Percentiles rank a stretch among this genome's conserved stretches.
phyloP scores from a whole-genome alignment of 2,329 filamentous ascomycete genomes.

The Aspergillus aculeatus region DNA sequence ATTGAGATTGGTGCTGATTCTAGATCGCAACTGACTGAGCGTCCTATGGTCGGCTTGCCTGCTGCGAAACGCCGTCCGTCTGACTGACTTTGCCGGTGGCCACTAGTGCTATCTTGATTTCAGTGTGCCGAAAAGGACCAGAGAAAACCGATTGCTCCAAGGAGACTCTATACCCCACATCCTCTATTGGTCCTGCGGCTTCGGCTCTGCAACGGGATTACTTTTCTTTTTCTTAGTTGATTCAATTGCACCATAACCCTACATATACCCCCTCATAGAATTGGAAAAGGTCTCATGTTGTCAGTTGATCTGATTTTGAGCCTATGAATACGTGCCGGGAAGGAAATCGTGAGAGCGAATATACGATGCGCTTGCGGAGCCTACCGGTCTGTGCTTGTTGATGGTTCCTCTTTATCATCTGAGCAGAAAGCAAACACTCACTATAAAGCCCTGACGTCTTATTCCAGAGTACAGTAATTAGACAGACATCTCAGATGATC shows the following conservation, averaged over 20 bases:
- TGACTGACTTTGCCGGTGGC: not conserved
- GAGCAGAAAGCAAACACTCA: not conserved
- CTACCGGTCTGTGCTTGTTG: not conserved
- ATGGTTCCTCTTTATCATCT: not conserved
- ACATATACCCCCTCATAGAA: not conserved
- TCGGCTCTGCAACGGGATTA: not conserved
- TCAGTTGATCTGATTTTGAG: not conserved
- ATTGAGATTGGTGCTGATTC: not conserved
- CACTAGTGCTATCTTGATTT: not conserved
- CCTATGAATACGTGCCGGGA: not conserved
- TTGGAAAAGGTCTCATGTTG: not conserved
- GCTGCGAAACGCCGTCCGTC: not conserved
- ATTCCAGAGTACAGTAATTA: not conserved
- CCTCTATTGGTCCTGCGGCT: not conserved
- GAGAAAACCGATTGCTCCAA: not conserved
- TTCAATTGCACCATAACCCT: not conserved
- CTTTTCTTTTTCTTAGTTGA: not conserved
- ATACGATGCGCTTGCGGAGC: not conserved
- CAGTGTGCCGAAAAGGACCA: not conserved
- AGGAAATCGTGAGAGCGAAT: not conserved
- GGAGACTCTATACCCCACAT: not conserved
- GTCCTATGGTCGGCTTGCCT: not conserved
- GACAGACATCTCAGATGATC: not conserved
- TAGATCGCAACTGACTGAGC: not conserved
- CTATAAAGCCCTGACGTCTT: not conserved